These are phyloP conservation scores for Pezicula radicicola DNA, from an alignment of 2,329 filamentous ascomycete species.

Conservation along the genomic window DNA sequence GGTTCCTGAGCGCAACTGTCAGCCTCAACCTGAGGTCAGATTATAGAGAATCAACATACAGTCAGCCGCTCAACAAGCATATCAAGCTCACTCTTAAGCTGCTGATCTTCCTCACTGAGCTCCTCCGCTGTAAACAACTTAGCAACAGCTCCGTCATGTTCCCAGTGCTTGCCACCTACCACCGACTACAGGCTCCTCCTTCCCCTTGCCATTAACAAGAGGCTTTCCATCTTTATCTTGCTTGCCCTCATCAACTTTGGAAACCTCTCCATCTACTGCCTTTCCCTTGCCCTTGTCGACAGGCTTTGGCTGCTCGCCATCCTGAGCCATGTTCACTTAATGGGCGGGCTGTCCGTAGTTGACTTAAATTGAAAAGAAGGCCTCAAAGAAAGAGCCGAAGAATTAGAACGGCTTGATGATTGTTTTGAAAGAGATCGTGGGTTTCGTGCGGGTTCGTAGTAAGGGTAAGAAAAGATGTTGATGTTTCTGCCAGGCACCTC, in stretches of 20 bases:
- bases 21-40: constrained; percentile 3
- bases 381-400: background rate
- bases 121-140: constrained; percentile 64
- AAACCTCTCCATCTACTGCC: constrained; percentile 63
- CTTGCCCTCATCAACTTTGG: constrained; percentile 55
- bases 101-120: constrained; percentile 95
- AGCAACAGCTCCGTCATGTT: constrained; percentile 23
- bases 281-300: constrained; percentile 97
- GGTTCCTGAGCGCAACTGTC: constrained; percentile 61
- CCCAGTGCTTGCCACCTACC: constrained; percentile 27
- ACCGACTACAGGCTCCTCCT: constrained; percentile 57
- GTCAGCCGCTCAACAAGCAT: constrained; percentile 96
- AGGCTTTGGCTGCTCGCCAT: constrained; percentile 80
- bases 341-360: constrained; percentile 5
- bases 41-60: constrained; percentile 45
- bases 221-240: constrained; percentile 70
- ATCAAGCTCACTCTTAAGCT: constrained; percentile 95
- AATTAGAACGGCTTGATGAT: background rate
- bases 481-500: constrained; percentile 20
- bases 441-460: constrained; percentile 26
- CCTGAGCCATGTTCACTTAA: constrained; percentile 76
- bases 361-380: background rate
- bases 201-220: constrained; percentile 64
- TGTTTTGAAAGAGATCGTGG: constrained; percentile 1
- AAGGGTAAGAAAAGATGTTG: constrained; percentile 15